Conservation (phyloP, 1,284 basidiomycete species). For the Sphagnurus paluster region DNA sequence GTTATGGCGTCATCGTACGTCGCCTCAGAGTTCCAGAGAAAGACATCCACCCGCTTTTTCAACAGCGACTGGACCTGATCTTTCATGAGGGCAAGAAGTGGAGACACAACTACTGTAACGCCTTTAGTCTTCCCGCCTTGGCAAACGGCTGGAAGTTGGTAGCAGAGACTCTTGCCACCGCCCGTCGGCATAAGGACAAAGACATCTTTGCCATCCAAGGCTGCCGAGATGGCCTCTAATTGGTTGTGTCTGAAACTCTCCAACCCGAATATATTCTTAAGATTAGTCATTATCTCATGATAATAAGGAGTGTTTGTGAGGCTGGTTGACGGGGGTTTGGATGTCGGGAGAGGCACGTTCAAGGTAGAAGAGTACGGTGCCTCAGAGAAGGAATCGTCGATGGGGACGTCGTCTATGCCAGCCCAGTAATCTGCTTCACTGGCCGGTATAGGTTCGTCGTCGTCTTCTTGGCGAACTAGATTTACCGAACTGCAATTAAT, state of each 20-base stretch:
- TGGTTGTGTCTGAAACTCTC: constrained; percentile 81
- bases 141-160: constrained; percentile 87
- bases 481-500: too few relatives aligned
- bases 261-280: constrained; percentile 71
- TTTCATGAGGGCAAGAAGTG: constrained; percentile 86
- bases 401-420: constrained; percentile 20
- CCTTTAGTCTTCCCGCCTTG: constrained; percentile 69
- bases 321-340: constrained; percentile 11
- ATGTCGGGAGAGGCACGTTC: constrained; percentile 3
- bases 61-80: constrained; percentile 85
- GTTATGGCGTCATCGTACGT: constrained; percentile 43
- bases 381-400: constrained; percentile 17
- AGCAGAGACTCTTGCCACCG: constrained; percentile 90
- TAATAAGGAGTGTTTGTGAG: constrained; percentile 45
- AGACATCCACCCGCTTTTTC: constrained; percentile 68
- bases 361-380: not conserved
- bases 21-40: constrained; percentile 69
- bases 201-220: constrained; percentile 82
- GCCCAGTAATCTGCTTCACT: constrained; percentile 24
- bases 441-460: constrained; percentile 15
- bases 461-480: constrained; percentile 8
- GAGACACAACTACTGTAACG: constrained; percentile 92
- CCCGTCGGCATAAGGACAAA: constrained; percentile 98
- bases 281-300: constrained; percentile 59
- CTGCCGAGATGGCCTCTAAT: constrained; percentile 82